phyloP scores from a whole-genome alignment of 2,329 filamentous ascomycete species.

The Emmonsiellopsis sp. region DNA sequence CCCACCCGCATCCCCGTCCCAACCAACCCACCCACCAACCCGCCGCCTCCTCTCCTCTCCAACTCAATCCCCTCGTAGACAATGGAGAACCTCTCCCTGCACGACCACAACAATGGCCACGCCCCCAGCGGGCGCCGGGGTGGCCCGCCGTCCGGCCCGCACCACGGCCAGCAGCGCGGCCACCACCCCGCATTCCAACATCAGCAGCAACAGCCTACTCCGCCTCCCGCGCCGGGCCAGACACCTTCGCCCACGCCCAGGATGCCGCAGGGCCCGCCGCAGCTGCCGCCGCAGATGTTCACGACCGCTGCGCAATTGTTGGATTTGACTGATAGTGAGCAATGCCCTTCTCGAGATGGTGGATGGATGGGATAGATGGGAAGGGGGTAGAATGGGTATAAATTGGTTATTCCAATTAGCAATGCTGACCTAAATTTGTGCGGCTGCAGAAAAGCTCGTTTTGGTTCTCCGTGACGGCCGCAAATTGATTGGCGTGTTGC shows the following conservation, averaged over 20 bases:
- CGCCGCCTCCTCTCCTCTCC: slow-evolving; percentile 6
- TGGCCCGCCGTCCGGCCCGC: not conserved
- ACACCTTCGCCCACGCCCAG: slow-evolving; percentile 10
- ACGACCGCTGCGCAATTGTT: slow-evolving; percentile 92
- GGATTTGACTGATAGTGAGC: slow-evolving; percentile 92
- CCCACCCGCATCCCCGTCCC: not conserved
- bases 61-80: slow-evolving; percentile 3
- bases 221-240: slow-evolving; percentile 17
- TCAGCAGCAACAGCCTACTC: not conserved
- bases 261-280: slow-evolving; percentile 30
- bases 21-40: slow-evolving; percentile 4
- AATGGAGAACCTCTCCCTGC: slow-evolving; percentile 30
- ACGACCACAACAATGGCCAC: slow-evolving; percentile 18
- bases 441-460: slow-evolving; percentile 73
- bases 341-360: not conserved
- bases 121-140: slow-evolving; percentile 1
- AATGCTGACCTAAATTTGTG: not conserved
- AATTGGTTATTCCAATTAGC: not conserved
- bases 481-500: slow-evolving; percentile 83
- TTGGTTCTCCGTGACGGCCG: slow-evolving; percentile 84
- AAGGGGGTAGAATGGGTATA: not conserved
- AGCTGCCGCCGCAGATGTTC: slow-evolving; percentile 79
- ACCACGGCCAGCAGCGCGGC: not conserved
- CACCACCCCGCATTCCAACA: slow-evolving; percentile 1
- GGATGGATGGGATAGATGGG: not conserved